A percentile compares a stretch with the other conserved stretches of the same genome.
These are phyloP conservation scores for Hansenula lynferdii DNA, from an alignment of 1,139 yeast genomes.

Conservation along the genomic window DNA sequence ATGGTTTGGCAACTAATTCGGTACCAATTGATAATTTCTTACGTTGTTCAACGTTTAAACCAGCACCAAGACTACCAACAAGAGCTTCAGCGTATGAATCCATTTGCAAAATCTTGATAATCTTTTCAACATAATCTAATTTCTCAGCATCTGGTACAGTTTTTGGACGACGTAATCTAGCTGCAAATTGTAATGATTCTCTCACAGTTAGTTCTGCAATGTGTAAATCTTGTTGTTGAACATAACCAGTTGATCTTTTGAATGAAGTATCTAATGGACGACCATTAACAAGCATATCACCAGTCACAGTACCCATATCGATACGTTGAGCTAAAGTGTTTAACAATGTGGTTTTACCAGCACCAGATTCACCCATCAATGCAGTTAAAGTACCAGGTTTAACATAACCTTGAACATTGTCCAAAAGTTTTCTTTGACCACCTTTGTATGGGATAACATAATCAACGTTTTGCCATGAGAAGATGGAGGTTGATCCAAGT, in stretches of 20 bases:
- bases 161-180: slow-evolving; percentile 41
- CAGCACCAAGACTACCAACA: slow-evolving; percentile 44
- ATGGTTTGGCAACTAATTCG: slow-evolving; percentile 48
- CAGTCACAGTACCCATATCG: slow-evolving; percentile 47
- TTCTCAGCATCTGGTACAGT: slow-evolving; percentile 38
- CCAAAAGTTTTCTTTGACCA: slow-evolving; percentile 35
- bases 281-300: slow-evolving; percentile 53
- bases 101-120: slow-evolving; percentile 42
- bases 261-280: slow-evolving; percentile 37
- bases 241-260: slow-evolving; percentile 50
- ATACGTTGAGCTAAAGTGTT: slow-evolving; percentile 53
- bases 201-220: slow-evolving; percentile 44
- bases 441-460: slow-evolving; percentile 32
- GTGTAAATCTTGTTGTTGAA: slow-evolving; percentile 54
- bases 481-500: slow-evolving; percentile 18
- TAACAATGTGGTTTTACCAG: slow-evolving; percentile 64
- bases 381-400: slow-evolving; percentile 58
- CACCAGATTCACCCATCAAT: slow-evolving; percentile 70
- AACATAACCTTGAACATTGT: slow-evolving; percentile 50
- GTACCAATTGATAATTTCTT: slow-evolving; percentile 57
- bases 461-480: slow-evolving; percentile 39
- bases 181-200: slow-evolving; percentile 45
- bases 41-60: slow-evolving; percentile 58
- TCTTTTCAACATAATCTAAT: slow-evolving; percentile 40
- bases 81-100: slow-evolving; percentile 44